Evolutionary conservation across 75 land plant species (phyloP), one percentile per base, ranked within the genome.

Genomic region (Ceratopteris richardii): DNA sequence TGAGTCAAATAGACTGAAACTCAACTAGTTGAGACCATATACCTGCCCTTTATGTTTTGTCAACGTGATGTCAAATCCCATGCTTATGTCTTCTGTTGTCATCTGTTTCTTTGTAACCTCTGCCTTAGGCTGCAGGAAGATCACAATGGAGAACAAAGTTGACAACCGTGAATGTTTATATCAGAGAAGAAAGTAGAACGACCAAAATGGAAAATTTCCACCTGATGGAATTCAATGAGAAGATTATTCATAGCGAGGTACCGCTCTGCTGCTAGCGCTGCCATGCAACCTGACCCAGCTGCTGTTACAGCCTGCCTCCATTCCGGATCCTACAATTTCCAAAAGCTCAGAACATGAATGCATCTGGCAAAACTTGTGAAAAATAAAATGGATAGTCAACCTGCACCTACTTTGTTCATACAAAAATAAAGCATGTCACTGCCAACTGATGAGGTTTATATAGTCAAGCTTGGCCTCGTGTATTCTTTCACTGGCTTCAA

Each of bases 231-330:
- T 73, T 92, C 97, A 60, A 92, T 62, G 61, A 92, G 95, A 51
- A 92, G 97, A 74, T 80, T 52, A 42, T 78, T 83, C 47, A 64
- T 65, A 4, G 69, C 77, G 50, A 92, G 76, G 65, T 88, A 92
- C 40, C 97, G 81, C 64, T 92, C 97, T 41, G 80, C 97, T 13
- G 95, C 84, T 56, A 92, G 64, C 53, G 97, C 95, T 56, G 97
- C 97, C 58, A 92, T 61, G 54, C 97, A 92, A 53, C 97, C 97
- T 29, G 97, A 92, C 56, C 97, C 97, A 67, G 95, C 97, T 29
- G 97, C 97, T 29, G 97, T 92, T 22, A 92, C 54, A 26, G 97
- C 97, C 74, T 92, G 97, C 58, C 97, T 85, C 97, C 97, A 92
- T 56, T 92, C 95, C 63, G 82, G 90, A 58, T 92, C 97, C 97